Base-by-base conservation (phyloP, 1,284 basidiomycete species). In the Ceratobasidium sp. region DNA sequence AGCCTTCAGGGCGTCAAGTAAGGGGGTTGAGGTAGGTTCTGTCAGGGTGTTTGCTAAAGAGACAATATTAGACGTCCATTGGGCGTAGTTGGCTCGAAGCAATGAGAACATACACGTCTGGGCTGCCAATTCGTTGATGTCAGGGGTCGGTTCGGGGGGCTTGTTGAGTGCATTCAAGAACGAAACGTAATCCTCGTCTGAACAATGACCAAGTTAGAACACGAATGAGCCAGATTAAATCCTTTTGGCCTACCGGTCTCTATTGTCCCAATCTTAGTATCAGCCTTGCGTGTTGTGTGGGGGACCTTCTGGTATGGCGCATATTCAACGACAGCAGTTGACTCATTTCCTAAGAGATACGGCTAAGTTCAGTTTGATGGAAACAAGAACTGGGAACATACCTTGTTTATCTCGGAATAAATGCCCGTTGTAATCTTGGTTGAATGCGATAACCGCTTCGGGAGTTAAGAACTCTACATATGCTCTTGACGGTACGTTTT, bases 291-390 rank as follows among this genome's bases (percentile, higher is more conserved):
- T 83, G 91, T 91, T 78, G 92, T 91, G 0, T 87, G 82, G 0
- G 95, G 93, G 2, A 92, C 85, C 83, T 95, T 98, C 83, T 97
- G 96, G 79, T 92, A 94, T 0, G 96, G 96, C 0, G 97, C 94
- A 82, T 94, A 98, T 84, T 99, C 97, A 2, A 99, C 96, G 1
- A 98, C 87, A 0, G 95, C 95, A 75, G 92, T 88, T 2, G 90
- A 94, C 81, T 97, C 94, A 81, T 92, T 92, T 11, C 97, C 96
- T 97, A 80, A 39, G 39, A 31, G 76, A 76, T 39, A 26, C 66
- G 58, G 17, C 31, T 31, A 33, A 76, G 37, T 39, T 71, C 61
- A 20, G 63, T 31, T 0, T 54, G 26, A 17, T 75, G 31, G 33
- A 28, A 51, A 56, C 11, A 37, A 28, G 69, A 39, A 37, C 23